Percentiles rank a stretch among this genome's conserved stretches.
phyloP scores from a whole-genome alignment of 1,284 basidiomycete species.

The Ceratobasidium papillatum region DNA sequence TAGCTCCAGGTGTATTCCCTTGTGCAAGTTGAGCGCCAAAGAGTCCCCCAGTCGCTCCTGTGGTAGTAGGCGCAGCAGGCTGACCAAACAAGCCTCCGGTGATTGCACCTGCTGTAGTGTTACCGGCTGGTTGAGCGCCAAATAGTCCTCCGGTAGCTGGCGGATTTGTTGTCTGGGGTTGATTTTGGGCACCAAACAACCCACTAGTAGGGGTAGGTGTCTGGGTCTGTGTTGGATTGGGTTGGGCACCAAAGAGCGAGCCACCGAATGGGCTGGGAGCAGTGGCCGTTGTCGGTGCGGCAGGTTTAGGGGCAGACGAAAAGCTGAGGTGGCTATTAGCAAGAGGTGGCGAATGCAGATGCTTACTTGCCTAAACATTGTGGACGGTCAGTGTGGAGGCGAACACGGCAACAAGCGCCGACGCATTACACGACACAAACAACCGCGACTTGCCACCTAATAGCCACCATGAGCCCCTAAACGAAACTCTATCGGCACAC shows the following conservation, averaged over 20 bases:
- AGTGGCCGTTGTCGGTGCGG: not conserved
- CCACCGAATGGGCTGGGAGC: constrained; percentile 26
- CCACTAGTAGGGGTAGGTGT: constrained; percentile 8
- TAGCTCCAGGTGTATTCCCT: not conserved
- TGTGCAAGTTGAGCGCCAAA: constrained; percentile 28
- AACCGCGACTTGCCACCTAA: not conserved
- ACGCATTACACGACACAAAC: not conserved
- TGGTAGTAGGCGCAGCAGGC: constrained; percentile 10
- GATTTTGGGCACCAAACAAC: constrained; percentile 24
- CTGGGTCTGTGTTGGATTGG: constrained; percentile 20
- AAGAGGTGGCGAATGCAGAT: not conserved
- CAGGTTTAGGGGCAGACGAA: not conserved
- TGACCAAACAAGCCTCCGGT: constrained; percentile 22
- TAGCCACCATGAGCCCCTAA: not conserved
- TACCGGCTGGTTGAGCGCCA: constrained; percentile 15
- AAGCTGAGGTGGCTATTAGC: not conserved
- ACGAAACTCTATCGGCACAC: too few species aligned
- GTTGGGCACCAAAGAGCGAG: constrained; percentile 33
- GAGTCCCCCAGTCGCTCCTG: constrained; percentile 22
- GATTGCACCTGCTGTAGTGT: constrained; percentile 5
- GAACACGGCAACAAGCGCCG: not conserved
- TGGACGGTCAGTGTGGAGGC: not conserved
- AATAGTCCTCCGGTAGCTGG: constrained; percentile 40
- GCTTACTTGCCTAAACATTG: constrained; percentile 34
- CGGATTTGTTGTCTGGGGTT: constrained; percentile 28